Evolutionary conservation across 257 asterid genomes (phyloP).

Genomic region (Fraxinus quadrangulata): DNA sequence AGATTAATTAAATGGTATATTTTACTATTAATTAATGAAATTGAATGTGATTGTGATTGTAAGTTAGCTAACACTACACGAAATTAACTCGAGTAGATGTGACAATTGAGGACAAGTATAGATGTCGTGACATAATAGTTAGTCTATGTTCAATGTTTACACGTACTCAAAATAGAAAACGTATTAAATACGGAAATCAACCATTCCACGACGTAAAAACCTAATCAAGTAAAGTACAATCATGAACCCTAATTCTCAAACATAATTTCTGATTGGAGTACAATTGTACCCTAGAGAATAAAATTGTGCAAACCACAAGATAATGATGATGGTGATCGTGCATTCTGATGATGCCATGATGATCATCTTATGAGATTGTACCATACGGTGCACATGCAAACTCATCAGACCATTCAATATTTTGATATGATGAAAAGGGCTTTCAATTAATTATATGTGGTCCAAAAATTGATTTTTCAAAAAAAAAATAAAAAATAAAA

Average conservation of each 20-base stretch:
- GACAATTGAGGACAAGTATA: background rate
- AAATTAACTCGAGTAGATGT: background rate
- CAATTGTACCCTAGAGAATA: background rate
- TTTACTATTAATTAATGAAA: no score
- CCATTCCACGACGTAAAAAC: background rate
- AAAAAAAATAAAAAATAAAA: no score
- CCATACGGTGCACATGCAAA: conserved; percentile 49
- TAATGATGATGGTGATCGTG: conserved; percentile 22
- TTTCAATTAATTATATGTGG: conserved; percentile 10
- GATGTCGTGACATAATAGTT: background rate
- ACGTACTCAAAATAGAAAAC: background rate
- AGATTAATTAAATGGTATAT: no score
- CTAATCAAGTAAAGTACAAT: background rate
- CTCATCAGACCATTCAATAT: conserved; percentile 31
- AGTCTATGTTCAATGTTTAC: background rate
- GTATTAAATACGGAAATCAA: background rate
- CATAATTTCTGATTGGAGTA: background rate
- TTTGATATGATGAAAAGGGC: conserved; percentile 3
- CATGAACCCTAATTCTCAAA: background rate
- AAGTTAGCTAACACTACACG: no score
- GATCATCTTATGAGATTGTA: conserved; percentile 29
- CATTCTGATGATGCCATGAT: conserved; percentile 17
- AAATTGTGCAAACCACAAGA: background rate
- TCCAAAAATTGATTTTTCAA: conserved; percentile 7
- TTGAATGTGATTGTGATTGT: no score